These are phyloP conservation scores for Bigelowiella natans DNA, from an alignment of 78 protist species.

Conservation along the genomic window DNA sequence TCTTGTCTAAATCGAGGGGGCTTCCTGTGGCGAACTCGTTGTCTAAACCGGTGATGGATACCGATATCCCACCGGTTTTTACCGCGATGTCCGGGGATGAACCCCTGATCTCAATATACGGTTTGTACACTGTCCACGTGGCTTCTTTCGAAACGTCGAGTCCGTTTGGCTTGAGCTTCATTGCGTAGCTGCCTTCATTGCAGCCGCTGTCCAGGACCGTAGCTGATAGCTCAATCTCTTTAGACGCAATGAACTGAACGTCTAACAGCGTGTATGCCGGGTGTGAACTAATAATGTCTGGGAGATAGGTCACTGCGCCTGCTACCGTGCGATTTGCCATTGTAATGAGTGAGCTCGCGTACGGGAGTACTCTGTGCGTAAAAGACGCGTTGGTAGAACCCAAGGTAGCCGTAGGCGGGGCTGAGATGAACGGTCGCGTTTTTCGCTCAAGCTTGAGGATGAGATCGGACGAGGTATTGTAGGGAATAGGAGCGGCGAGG, in stretches of 20 bases:
- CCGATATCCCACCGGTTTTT: not conserved
- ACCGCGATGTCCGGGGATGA: not conserved
- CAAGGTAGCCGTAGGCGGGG: too few species aligned
- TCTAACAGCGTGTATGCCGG: not conserved
- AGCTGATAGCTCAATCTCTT: not conserved
- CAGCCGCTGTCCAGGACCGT: not conserved
- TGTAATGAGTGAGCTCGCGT: too few species aligned
- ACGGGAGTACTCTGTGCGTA: too few species aligned
- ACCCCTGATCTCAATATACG: not conserved
- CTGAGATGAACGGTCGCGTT: not conserved
- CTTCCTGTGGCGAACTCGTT: not conserved
- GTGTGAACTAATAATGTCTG: too few species aligned
- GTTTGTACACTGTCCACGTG: not conserved
- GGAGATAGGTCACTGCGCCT: too few species aligned
- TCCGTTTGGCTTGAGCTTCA: not conserved
- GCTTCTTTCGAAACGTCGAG: not conserved
- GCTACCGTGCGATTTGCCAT: too few species aligned
- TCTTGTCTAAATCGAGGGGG: not conserved
- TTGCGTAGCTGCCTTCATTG: not conserved
- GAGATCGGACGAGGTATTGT: not conserved
- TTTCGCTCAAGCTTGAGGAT: not conserved
- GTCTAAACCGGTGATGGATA: not conserved
- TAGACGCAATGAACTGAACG: not conserved
- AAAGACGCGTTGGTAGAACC: too few species aligned
- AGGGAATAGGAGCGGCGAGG: not conserved